These are phyloP conservation scores for grape (Vitis vinifera) DNA, from an alignment of 164 flowering plant genomes.

Conservation along the genomic window ASM3070453v1 NC_081807.1:7469001-7469500, in stretches of 20 bases:
- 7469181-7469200: slow-evolving; percentile 4
- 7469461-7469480: neutral
- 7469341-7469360: neutral
- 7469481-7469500: neutral
- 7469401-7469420: neutral
- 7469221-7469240: slow-evolving; percentile 9
- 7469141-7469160: slow-evolving; percentile 19
- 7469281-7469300: too few relatives aligned
- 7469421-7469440: neutral
- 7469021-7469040: too few relatives aligned
- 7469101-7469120: neutral
- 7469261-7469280: too few relatives aligned
- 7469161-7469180: slow-evolving; percentile 15
- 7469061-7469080: too few relatives aligned
- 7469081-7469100: too few relatives aligned
- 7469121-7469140: neutral
- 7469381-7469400: slow-evolving; percentile 4
- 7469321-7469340: neutral
- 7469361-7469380: neutral
- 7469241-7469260: slow-evolving; percentile 17
- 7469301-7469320: neutral
- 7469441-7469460: neutral
- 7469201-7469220: slow-evolving; percentile 9
- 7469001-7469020: too few relatives aligned
- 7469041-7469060: too few relatives aligned